A percentile compares a stretch with the other conserved stretches of the same genome.
Evolutionary conservation across 371 early-diverging fungal species (phyloP).

Genomic region (Funneliformis caledonium): DNA sequence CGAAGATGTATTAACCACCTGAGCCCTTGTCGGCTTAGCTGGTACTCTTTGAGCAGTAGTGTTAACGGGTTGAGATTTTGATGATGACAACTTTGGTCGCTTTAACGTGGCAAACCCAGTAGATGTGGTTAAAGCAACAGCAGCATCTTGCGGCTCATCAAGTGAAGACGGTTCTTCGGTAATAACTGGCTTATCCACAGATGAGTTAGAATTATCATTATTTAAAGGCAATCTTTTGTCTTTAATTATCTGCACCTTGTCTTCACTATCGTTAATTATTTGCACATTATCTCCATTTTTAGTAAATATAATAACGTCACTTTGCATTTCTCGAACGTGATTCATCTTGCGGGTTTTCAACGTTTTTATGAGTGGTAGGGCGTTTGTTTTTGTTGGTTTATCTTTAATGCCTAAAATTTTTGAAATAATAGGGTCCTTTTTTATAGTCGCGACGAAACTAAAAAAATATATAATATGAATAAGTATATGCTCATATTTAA

Average conservation of each 20-base stretch:
- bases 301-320: neutral
- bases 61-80: neutral
- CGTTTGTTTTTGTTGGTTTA: neutral
- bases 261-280: neutral
- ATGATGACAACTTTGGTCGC: constrained; percentile 1
- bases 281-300: neutral
- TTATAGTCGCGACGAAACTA: no score
- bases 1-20: neutral
- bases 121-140: neutral
- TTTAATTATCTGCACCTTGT: neutral
- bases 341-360: neutral
- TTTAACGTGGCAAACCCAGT: neutral
- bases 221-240: neutral
- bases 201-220: neutral
- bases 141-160: constrained; percentile 16
- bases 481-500: no score
- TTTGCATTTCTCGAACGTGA: neutral
- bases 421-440: no score
- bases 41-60: constrained; percentile 17
- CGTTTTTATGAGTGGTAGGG: neutral
- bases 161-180: neutral
- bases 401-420: constrained; percentile 38
- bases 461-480: neutral
- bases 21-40: neutral
- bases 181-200: neutral